Evolutionary conservation across 2,329 filamentous ascomycete species (phyloP).

Genomic region (Fusarium pininemorale): DNA sequence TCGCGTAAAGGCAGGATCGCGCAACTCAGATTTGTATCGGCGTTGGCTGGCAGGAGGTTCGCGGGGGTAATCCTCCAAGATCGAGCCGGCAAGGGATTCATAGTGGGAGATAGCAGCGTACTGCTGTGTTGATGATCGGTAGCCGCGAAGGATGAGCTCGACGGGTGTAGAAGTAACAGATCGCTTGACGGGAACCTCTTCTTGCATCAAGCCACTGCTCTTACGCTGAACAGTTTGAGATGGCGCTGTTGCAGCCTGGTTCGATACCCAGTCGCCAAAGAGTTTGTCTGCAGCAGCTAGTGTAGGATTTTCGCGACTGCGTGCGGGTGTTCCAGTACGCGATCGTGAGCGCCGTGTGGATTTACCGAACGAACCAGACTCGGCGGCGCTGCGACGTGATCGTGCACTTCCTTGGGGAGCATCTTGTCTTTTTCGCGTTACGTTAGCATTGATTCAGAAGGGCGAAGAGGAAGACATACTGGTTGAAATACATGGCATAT

Average conservation of each 20-base stretch:
- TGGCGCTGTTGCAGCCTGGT: conserved; percentile 51
- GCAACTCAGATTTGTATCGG: conserved; percentile 77
- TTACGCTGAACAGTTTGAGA: conserved; percentile 47
- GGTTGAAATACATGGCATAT: conserved; percentile 72
- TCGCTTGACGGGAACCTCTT: conserved; percentile 52
- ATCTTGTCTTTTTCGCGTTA: conserved; percentile 56
- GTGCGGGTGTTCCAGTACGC: conserved; percentile 66
- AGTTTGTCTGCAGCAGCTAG: conserved; percentile 69
- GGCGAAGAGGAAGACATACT: conserved; percentile 54
- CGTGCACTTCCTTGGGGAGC: conserved; percentile 59
- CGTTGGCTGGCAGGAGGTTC: conserved; percentile 77
- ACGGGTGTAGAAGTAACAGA: conserved; percentile 58
- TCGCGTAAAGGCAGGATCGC: conserved; percentile 75
- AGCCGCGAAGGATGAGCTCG: conserved; percentile 88
- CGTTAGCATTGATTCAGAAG: background rate
- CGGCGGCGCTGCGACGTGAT: conserved; percentile 63
- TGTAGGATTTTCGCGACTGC: conserved; percentile 67
- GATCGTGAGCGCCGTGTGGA: conserved; percentile 71
- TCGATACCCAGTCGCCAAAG: conserved; percentile 67
- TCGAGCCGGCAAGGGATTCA: conserved; percentile 83
- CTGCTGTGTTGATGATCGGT: conserved; percentile 69
- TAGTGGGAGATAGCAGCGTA: conserved; percentile 92
- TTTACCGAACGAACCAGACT: conserved; percentile 73
- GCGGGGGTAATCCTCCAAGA: conserved; percentile 93
- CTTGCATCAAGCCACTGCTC: conserved; percentile 49